Percentiles rank a stretch among this genome's conserved stretches.
Evolutionary conservation across 768 basidiomycete species (phyloP).

Genomic region (Amanita polypyramis): DNA sequence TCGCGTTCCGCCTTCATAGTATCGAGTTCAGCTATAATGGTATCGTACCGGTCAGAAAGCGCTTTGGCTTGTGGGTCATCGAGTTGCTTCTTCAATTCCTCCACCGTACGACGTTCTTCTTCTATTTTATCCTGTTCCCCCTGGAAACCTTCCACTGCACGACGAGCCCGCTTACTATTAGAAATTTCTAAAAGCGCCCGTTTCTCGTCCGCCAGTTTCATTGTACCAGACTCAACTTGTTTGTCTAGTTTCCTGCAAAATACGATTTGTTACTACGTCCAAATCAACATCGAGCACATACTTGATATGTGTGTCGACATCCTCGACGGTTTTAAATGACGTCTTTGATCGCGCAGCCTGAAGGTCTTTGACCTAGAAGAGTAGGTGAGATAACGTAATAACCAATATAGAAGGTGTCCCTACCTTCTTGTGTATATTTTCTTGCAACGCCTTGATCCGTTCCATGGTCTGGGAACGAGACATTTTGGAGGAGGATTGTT

Average conservation of each 20-base stretch:
- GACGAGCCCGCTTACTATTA: slow-evolving; percentile 58
- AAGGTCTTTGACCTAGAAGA: slow-evolving; percentile 69
- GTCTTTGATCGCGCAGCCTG: slow-evolving; percentile 72
- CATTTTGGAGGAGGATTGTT: slow-evolving; percentile 70
- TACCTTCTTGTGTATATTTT: slow-evolving; percentile 76
- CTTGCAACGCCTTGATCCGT: slow-evolving; percentile 71
- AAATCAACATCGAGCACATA: slow-evolving; percentile 23
- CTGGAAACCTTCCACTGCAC: slow-evolving; percentile 73
- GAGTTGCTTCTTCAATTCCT: slow-evolving; percentile 71
- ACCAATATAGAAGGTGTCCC: neutral
- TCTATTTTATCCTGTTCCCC: slow-evolving; percentile 75
- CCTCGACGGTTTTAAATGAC: slow-evolving; percentile 70
- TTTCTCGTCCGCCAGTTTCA: slow-evolving; percentile 95
- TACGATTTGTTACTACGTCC: slow-evolving; percentile 9
- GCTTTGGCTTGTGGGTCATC: slow-evolving; percentile 89
- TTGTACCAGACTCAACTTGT: slow-evolving; percentile 82
- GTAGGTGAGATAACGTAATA: slow-evolving; percentile 3
- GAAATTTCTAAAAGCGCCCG: slow-evolving; percentile 87
- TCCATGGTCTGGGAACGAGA: slow-evolving; percentile 64
- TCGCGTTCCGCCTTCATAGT: slow-evolving; percentile 80
- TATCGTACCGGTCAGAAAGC: slow-evolving; percentile 68
- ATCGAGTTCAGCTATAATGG: slow-evolving; percentile 78
- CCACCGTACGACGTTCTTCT: slow-evolving; percentile 59
- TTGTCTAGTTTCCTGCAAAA: slow-evolving; percentile 65
- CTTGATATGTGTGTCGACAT: slow-evolving; percentile 84